Conservation (phyloP, 192 early-diverging fungal genomes). For the Coemansia sp. region DNA sequence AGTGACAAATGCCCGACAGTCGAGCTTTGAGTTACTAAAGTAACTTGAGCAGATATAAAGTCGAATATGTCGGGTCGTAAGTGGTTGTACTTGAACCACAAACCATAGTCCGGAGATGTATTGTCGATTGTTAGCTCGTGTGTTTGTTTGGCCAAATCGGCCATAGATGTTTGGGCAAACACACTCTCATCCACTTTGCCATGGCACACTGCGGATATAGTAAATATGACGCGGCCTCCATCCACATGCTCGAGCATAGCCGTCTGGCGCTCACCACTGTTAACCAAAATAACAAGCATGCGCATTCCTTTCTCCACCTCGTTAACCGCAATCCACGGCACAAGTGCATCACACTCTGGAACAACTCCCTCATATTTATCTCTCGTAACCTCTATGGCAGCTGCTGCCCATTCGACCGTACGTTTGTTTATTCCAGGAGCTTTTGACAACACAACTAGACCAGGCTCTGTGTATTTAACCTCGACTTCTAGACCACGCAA, state of each 20-base stretch:
- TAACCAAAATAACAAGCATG: constrained; percentile 50
- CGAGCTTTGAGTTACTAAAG: constrained; percentile 18
- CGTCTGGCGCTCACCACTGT: constrained; percentile 13
- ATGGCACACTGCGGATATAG: constrained; percentile 45
- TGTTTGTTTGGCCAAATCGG: neutral
- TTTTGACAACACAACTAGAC: constrained; percentile 60
- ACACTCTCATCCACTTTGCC: constrained; percentile 32
- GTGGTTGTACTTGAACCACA: constrained; percentile 31
- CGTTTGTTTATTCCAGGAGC: constrained; percentile 53
- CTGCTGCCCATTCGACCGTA: constrained; percentile 30
- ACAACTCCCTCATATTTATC: neutral
- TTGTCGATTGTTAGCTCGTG: neutral
- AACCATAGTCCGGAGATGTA: constrained; percentile 1
- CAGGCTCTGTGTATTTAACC: constrained; percentile 56
- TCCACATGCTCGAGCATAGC: constrained; percentile 1
- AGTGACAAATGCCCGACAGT: constrained; percentile 29
- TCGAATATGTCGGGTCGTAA: constrained; percentile 38
- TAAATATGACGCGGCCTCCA: constrained; percentile 19
- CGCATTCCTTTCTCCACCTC: constrained; percentile 60
- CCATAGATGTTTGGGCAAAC: constrained; percentile 29
- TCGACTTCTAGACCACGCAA: constrained; percentile 53
- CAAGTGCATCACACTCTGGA: neutral
- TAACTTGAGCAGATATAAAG: constrained; percentile 9
- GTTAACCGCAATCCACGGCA: constrained; percentile 52
- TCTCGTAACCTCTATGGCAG: constrained; percentile 4